phyloP scores from a whole-genome alignment of 1,284 basidiomycete species.

The Cryptococcus sp. region DNA sequence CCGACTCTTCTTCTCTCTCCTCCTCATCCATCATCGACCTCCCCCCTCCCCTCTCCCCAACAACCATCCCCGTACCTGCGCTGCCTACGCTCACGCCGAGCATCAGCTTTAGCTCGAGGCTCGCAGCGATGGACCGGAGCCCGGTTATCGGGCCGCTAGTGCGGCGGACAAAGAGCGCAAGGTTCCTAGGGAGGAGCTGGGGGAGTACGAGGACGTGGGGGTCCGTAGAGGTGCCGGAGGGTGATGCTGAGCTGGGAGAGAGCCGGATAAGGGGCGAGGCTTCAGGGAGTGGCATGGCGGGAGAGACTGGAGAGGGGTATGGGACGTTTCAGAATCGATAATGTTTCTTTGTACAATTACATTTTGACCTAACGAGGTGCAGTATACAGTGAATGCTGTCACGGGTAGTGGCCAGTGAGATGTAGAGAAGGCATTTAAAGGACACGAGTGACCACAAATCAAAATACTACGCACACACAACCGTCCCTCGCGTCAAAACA shows the following conservation, averaged over 20 bases:
- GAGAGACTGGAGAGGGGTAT: slow-evolving; percentile 11
- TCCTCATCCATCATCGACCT: slow-evolving; percentile 38
- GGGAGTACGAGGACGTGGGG: slow-evolving; percentile 8
- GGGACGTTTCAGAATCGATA: slow-evolving; percentile 24
- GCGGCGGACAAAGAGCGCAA: slow-evolving; percentile 23
- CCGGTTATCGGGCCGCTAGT: slow-evolving; percentile 23
- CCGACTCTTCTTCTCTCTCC: slow-evolving; percentile 22
- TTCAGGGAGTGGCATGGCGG: not conserved
- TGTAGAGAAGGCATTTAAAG: too few species aligned
- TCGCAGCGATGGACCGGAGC: slow-evolving; percentile 7
- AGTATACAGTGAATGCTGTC: too few species aligned
- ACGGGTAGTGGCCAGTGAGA: too few species aligned
- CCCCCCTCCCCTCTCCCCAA: slow-evolving; percentile 23
- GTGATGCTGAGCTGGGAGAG: not conserved
- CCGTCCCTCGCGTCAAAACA: too few species aligned
- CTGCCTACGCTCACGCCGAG: slow-evolving; percentile 9
- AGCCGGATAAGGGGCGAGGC: not conserved
- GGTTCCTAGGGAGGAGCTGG: slow-evolving; percentile 27
- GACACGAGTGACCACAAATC: too few species aligned
- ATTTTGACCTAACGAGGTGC: too few species aligned
- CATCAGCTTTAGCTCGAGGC: slow-evolving; percentile 17
- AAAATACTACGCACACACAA: too few species aligned
- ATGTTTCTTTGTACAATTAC: not conserved
- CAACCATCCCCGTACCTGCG: slow-evolving; percentile 16
- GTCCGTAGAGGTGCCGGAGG: not conserved